Evolutionary conservation across 1,284 basidiomycete genomes (phyloP), one percentile per base, ranked within the genome.

Genomic region (Tranzscheliella williamsii): DNA sequence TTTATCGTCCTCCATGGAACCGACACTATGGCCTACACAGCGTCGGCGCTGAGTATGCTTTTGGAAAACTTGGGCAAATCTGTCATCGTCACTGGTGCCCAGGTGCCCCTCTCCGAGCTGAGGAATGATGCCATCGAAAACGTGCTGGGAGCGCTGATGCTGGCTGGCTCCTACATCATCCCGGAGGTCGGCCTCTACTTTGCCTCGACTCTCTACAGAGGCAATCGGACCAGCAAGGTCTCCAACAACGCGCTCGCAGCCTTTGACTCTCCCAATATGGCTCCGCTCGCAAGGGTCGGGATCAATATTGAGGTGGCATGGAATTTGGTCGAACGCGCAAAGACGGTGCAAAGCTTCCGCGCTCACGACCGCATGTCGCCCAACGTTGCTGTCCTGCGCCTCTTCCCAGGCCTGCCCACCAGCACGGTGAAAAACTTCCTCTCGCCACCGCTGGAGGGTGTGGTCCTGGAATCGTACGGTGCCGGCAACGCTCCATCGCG

Each of bases 11-110:
- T 95, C 9, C 91, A 95, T 76, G 91, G 91, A 27, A 78, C 76
- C 13, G 76, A 76, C 66, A 67, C 91, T 0, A 92, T 92, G 69
- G 69, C 67, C n/a, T 68, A 72, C 38, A 67, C 65, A 18, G 42
- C 51, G 6, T 56, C 60, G 2, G 51, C 58, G 12, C 42, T 67
- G 2, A 89, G 88, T 70, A 94, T 94, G 78, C 79, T 95, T 44
- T 82, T 95, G 5, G 90, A 94, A 77, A 90, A 94, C 67, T 82
- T 94, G 6, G 90, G 90, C 40, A 92, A 92, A 80, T 89, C 87
- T 2, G 79, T 80, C 85, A 90, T 94, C 53, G 75, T 94, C 21
- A 93, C 91, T 1, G 91, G 91, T 2, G 90, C 91, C 1, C 91
- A 95, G 79, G 92, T 95, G 42, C 91, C 91, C 5, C 80, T 94